These are phyloP conservation scores for Eutypella sp. DNA, from an alignment of 2,329 filamentous ascomycete species.

Conservation along the genomic window DNA sequence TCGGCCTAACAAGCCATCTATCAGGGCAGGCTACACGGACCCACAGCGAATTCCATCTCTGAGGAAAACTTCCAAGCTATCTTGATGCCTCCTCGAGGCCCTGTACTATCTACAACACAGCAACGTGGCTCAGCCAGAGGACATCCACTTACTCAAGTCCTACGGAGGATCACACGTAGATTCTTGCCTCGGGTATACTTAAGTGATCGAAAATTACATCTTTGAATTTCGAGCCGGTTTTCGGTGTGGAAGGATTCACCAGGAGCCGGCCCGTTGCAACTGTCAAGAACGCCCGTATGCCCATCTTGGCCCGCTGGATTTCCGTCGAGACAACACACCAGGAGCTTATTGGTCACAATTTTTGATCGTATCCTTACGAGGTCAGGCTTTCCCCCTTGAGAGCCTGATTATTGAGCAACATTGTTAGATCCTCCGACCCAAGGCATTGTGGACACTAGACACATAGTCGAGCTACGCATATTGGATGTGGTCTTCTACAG, in stretches of 20 bases:
- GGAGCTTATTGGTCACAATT: constrained; percentile 13
- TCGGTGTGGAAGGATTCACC: constrained; percentile 14
- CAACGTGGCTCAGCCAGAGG: too few species aligned
- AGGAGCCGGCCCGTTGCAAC: constrained; percentile 15
- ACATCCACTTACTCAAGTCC: constrained; percentile 14
- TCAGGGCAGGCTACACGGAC: constrained; percentile 22
- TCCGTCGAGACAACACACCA: constrained; percentile 14
- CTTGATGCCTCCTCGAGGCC: constrained; percentile 17
- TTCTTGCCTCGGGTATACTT: too few species aligned
- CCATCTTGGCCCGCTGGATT: constrained; percentile 17
- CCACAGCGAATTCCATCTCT: constrained; percentile 22
- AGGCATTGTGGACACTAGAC: not conserved
- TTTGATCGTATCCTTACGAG: not conserved
- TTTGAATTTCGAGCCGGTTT: too few species aligned
- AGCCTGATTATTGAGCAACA: not conserved
- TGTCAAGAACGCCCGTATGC: constrained; percentile 10
- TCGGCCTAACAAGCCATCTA: constrained; percentile 17
- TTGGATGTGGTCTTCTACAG: not conserved
- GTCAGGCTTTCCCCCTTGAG: constrained; percentile 1
- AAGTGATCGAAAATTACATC: too few species aligned
- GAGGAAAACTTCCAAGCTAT: constrained; percentile 16
- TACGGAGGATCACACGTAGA: not conserved
- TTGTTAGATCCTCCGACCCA: not conserved
- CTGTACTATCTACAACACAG: constrained; percentile 18
- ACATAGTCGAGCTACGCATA: too few species aligned